Conservation (phyloP, 768 basidiomycete genomes). For the Boletellus sp. region DNA sequence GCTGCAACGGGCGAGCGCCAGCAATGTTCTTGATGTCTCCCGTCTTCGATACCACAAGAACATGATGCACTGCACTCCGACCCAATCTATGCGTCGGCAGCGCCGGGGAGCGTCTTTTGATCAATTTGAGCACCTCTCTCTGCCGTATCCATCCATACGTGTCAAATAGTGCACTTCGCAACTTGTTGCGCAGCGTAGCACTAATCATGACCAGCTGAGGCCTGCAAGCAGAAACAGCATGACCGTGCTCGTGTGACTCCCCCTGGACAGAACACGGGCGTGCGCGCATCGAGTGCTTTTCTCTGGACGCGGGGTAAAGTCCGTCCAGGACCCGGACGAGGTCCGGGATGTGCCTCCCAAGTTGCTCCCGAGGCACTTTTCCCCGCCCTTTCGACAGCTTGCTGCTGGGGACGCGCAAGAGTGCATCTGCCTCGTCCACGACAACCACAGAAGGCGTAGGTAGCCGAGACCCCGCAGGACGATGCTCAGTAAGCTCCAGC, state of each 20-base stretch:
- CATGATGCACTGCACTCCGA: constrained; percentile 44
- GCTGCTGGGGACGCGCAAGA: constrained; percentile 49
- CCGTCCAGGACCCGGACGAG: constrained; percentile 58
- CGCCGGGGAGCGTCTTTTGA: constrained; percentile 25
- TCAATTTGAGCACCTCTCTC: constrained; percentile 33
- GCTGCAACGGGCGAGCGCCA: constrained; percentile 34
- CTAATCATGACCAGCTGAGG: constrained; percentile 69
- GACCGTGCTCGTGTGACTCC: constrained; percentile 6
- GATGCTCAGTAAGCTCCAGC: constrained; percentile 48
- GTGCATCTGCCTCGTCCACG: constrained; percentile 75
- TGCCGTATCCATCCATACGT: constrained; percentile 58
- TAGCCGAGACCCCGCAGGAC: constrained; percentile 44
- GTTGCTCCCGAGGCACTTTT: constrained; percentile 38
- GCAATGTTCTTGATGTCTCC: constrained; percentile 53
- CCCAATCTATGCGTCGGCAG: constrained; percentile 25
- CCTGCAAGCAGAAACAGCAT: constrained; percentile 13
- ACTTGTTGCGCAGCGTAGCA: constrained; percentile 60
- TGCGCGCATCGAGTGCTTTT: neutral
- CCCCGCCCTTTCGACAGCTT: constrained; percentile 36
- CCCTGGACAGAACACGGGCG: neutral
- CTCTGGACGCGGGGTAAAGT: constrained; percentile 43
- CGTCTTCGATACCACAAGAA: constrained; percentile 56
- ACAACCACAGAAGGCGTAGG: constrained; percentile 52
- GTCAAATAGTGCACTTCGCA: constrained; percentile 38
- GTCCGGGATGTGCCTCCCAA: constrained; percentile 52